Base-by-base conservation (phyloP, 345 rosid species). In the Populus nigra region DNA sequence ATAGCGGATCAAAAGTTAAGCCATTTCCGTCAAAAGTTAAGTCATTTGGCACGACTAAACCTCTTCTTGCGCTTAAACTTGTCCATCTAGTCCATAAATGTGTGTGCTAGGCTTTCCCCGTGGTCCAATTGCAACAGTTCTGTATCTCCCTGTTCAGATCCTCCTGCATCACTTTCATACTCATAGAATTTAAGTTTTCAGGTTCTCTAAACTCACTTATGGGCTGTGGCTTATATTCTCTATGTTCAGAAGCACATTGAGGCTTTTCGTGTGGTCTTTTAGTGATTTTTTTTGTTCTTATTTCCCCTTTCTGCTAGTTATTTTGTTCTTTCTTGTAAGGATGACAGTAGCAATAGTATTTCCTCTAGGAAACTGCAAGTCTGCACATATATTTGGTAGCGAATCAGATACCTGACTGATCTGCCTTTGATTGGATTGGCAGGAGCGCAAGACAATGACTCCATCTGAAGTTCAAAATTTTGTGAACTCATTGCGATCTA, bases 391-490 rank as follows among this genome's bases (percentile, higher is more conserved):
- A 17, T 13, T 22, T 16, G 9, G 55, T 71, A 61, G 71, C 57
- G 71, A 35, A 45, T 49, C 13, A 15, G 35, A 73, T 73, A 53
- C 73, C 76, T 77, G 75, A 63, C 69, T 27, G 18, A 38, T 68
- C 69, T 25, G 59, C 23, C 20, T 11, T 78, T 86, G 49, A 35
- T 85, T 89, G 81, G 82, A 77, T 82, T 81, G 73, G 76, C 92
- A 95, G 98, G 99, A 95, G 78, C 91, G 93, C 80, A 95, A 85
- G 88, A 80, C 80, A 62, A 95, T 92, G 98, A 87, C 76, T 83
- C 80, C 90, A 75, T 83, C 91, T 55, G 98, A 93, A 83, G 88
- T 90, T 81, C 93, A 91, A 68, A 75, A 77, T 69, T 95, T 81
- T 69, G 97, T 92, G 78, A 90, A 91, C 82, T 83, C 88, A 4